Evolutionary conservation across 805 yeast species (phyloP).

Genomic region (Lipomyces oligophaga): DNA sequence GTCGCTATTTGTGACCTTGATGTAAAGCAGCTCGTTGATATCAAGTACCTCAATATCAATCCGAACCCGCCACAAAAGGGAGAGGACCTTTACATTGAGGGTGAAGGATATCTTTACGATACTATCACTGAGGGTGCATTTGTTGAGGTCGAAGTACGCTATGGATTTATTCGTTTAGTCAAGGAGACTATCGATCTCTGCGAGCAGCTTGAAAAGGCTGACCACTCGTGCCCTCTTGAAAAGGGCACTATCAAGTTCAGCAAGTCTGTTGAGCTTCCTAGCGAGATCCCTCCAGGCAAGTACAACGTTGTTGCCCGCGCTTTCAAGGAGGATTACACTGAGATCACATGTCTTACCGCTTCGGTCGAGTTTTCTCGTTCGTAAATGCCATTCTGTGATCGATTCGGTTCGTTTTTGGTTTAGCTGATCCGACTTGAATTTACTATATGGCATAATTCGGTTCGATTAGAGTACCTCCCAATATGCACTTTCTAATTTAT

Average conservation of each 20-base stretch:
- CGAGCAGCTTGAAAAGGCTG: conserved; percentile 79
- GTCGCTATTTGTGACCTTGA: conserved; percentile 67
- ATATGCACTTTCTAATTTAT: too few relatives aligned
- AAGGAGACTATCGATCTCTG: conserved; percentile 92
- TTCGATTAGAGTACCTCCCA: too few relatives aligned
- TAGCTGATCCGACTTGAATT: neutral
- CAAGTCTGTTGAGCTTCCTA: conserved; percentile 78
- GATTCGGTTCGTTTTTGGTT: neutral
- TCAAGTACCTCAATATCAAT: conserved; percentile 54
- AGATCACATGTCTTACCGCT: conserved; percentile 73
- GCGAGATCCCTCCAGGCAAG: conserved; percentile 87
- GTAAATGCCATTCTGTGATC: conserved; percentile 4
- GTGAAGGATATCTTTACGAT: conserved; percentile 58
- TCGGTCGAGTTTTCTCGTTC: conserved; percentile 37
- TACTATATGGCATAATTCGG: too few relatives aligned
- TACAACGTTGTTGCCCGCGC: conserved; percentile 87
- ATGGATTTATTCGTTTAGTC: conserved; percentile 84
- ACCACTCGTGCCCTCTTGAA: conserved; percentile 75
- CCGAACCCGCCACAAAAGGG: conserved; percentile 94
- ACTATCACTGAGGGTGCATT: conserved; percentile 80
- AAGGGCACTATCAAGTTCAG: conserved; percentile 63
- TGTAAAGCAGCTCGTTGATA: conserved; percentile 58
- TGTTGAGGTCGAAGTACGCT: conserved; percentile 87
- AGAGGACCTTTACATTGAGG: conserved; percentile 71
- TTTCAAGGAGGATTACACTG: conserved; percentile 73